Conservation (phyloP, 164 flowering plant genomes). For the Nelumbo lutea region DNA sequence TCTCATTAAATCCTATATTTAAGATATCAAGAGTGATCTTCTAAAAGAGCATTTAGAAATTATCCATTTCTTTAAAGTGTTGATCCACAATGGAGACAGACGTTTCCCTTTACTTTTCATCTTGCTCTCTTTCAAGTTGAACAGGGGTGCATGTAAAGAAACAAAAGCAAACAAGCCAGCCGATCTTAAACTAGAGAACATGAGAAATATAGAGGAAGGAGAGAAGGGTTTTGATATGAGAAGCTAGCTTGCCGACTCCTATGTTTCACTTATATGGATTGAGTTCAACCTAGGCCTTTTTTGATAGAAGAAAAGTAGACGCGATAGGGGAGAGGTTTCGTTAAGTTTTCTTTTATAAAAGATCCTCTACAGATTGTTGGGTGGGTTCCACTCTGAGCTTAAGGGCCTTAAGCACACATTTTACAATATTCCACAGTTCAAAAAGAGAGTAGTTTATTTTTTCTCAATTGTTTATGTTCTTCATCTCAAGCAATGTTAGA, state of each 20-base stretch:
- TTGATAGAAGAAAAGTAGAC: constrained; percentile 2
- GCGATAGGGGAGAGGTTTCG: background rate
- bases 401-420: too few species aligned
- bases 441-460: too few species aligned
- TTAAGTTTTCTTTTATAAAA: constrained; percentile 13
- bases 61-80: constrained; percentile 32
- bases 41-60: constrained; percentile 30
- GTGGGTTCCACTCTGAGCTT: background rate
- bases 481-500: too few species aligned
- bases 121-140: too few species aligned
- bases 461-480: too few species aligned
- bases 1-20: too few species aligned
- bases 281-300: constrained; percentile 15
- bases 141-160: constrained; percentile 8
- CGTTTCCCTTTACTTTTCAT: constrained; percentile 6
- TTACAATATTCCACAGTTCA: too few species aligned
- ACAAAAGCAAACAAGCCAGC: constrained; percentile 11
- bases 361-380: constrained; percentile 18
- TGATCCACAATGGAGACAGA: constrained; percentile 26
- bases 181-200: constrained; percentile 17
- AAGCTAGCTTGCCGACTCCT: background rate
- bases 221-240: background rate
- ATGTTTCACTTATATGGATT: background rate
- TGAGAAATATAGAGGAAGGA: constrained; percentile 1
- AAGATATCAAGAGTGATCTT: constrained; percentile 16